Percentiles rank a stretch among this genome's conserved stretches.
These are phyloP conservation scores for Tulasnella sp. DNA, from an alignment of 768 basidiomycete genomes.

Conservation along the genomic window DNA sequence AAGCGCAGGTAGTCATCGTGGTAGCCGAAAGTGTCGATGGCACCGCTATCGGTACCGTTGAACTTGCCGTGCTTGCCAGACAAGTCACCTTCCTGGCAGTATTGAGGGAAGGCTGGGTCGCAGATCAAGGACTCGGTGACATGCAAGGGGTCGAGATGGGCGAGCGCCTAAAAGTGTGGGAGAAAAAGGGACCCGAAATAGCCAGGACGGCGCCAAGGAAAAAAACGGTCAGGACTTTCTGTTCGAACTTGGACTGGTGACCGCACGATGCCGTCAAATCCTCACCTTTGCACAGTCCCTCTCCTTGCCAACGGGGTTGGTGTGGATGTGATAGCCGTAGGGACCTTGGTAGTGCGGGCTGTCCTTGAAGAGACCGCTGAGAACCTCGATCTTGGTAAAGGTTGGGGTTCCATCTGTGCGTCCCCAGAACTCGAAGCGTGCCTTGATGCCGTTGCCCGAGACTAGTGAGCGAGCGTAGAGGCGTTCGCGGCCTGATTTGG, in stretches of 20 bases:
- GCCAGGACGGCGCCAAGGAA: not conserved
- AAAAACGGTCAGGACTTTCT: not conserved
- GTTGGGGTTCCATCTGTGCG: conserved; percentile 7
- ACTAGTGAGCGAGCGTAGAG: not conserved
- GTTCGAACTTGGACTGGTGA: not conserved
- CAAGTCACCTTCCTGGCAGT: conserved; percentile 22
- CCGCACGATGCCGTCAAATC: not conserved
- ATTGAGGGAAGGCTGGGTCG: conserved; percentile 24
- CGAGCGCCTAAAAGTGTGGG: conserved; percentile 21
- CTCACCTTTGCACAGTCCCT: conserved; percentile 24
- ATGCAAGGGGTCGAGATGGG: conserved; percentile 17
- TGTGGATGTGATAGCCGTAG: conserved; percentile 21
- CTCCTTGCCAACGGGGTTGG: conserved; percentile 22
- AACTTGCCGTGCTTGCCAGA: conserved; percentile 24
- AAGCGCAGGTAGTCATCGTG: conserved; percentile 3
- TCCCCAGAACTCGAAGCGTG: conserved; percentile 18
- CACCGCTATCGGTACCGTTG: conserved; percentile 2
- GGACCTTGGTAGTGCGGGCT: not conserved
- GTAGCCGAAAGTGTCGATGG: not conserved
- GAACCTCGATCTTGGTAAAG: conserved; percentile 13
- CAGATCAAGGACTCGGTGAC: conserved; percentile 16
- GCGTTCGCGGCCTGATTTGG: not conserved
- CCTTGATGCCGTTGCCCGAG: not conserved
- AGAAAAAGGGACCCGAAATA: conserved; percentile 1
- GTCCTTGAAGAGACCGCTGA: not conserved